Base-by-base conservation (phyloP, 2,329 filamentous ascomycete genomes). In the Phialemonium atrogriseum region DNA sequence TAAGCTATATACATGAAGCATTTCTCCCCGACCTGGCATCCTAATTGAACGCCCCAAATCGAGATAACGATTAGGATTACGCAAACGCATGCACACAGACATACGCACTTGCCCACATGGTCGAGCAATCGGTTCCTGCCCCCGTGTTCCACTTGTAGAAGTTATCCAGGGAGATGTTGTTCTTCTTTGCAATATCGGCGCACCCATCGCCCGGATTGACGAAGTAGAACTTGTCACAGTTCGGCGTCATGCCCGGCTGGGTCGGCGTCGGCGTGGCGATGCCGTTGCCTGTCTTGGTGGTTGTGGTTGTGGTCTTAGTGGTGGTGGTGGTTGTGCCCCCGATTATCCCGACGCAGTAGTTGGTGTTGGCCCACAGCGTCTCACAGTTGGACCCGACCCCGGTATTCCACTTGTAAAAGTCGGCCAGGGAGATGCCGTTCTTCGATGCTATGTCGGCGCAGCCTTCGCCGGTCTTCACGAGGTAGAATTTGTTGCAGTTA, bases 121-220 rank as follows among this genome's bases (percentile, higher is more conserved):
- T 40, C 7, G 16, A 26, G 34, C 54, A 57, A 17, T 42, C 37
- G 8, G 24, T 32, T 5, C 45, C 43, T 10, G 52, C 41, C 13
- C 41, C 41, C 5, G 54, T 51, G 35, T 59, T 54, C 53, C 54
- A 55, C 27, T 36, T 23, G 13, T 44, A 26, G 3, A 52, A 38
- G 7, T 52, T 32, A 5, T 38, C 34, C 8, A 48, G 27, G 3
- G 37, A 39, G 30, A 51, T 41, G 18, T 33, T 29, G 19, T 44
- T 44, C 10, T 28, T 29, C n/a, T 24, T 10, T n/a, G 34, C 34
- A 18, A 50, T 42, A 13, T 14, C 33, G 5, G 20, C 17, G 28
- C 51, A 54, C 6, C 12, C 37, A 6, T 48, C 31, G 14, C 37
- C 42, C 6, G 27, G 10, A 14, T 33, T n/a, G 16, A 48, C 42